A percentile compares a stretch with the other conserved stretches of the same genome.
Conservation (phyloP, 2,329 filamentous ascomycete species). For the Claviceps sorghi region DNA sequence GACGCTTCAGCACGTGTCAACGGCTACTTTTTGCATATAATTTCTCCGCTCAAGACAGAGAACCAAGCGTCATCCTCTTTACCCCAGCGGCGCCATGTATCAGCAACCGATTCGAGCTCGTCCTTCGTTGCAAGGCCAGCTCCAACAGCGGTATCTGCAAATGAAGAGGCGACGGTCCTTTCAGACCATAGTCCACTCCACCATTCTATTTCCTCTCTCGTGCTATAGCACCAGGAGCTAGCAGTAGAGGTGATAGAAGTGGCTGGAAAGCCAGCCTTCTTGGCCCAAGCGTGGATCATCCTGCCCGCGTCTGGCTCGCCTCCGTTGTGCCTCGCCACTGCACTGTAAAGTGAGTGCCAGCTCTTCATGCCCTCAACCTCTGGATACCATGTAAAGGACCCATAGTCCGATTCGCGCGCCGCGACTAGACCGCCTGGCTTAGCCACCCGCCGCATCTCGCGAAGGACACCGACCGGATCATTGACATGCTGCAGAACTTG, state of each 20-base stretch:
- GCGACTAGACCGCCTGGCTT: constrained; percentile 26
- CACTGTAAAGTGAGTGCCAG: constrained; percentile 10
- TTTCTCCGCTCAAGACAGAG: constrained; percentile 1
- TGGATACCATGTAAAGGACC: constrained; percentile 12
- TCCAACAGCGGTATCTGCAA: constrained; percentile 2
- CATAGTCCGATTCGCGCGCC: constrained; percentile 13
- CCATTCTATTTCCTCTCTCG: constrained; percentile 9
- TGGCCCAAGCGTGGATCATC: constrained; percentile 11
- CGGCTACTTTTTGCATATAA: constrained; percentile 2
- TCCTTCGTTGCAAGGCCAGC: constrained; percentile 4
- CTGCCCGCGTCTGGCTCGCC: constrained; percentile 11
- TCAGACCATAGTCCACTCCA: constrained; percentile 12
- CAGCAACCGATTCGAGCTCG: background rate
- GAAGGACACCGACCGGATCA: constrained; percentile 18
- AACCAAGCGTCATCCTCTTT: constrained; percentile 8
- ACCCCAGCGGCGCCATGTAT: constrained; percentile 6
- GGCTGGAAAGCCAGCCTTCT: constrained; percentile 8
- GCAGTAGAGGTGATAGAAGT: constrained; percentile 7
- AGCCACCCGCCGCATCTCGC: constrained; percentile 26
- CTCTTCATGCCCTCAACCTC: constrained; percentile 8
- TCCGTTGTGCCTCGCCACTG: constrained; percentile 8
- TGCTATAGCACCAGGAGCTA: constrained; percentile 12
- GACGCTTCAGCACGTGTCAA: background rate
- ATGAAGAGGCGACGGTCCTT: constrained; percentile 7
- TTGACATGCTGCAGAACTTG: constrained; percentile 27